Conservation (phyloP, 352 stramenopile genomes). For the Elongisporangium prolatum region DNA sequence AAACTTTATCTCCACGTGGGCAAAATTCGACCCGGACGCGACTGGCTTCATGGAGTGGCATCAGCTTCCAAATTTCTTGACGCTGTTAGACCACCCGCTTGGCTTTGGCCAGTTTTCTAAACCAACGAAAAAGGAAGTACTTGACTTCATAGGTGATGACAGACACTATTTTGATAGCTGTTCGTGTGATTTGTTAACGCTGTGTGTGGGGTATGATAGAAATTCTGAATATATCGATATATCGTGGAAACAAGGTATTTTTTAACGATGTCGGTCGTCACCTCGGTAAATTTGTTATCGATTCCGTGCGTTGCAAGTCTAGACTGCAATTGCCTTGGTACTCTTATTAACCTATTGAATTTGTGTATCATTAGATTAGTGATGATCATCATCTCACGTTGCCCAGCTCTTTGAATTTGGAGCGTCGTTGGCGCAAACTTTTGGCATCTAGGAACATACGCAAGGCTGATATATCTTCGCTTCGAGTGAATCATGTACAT, state of each 20-base stretch:
- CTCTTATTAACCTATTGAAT: not conserved
- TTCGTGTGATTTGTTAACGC: not conserved
- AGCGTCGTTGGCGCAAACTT: slow-evolving; percentile 56
- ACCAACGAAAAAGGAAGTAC: slow-evolving; percentile 36
- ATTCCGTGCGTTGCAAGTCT: slow-evolving; percentile 23
- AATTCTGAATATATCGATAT: slow-evolving; percentile 49
- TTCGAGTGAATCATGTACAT: slow-evolving; percentile 52
- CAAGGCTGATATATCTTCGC: slow-evolving; percentile 41
- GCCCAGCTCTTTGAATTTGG: slow-evolving; percentile 43
- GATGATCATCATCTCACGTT: slow-evolving; percentile 7
- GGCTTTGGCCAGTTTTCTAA: slow-evolving; percentile 41
- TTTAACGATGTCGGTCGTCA: slow-evolving; percentile 57
- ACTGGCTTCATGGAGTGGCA: slow-evolving; percentile 79
- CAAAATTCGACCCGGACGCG: slow-evolving; percentile 75
- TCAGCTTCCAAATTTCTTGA: slow-evolving; percentile 54
- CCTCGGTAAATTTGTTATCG: slow-evolving; percentile 55
- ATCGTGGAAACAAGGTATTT: slow-evolving; percentile 56
- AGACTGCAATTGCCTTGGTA: not conserved
- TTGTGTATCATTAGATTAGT: not conserved
- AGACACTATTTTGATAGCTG: slow-evolving; percentile 4
- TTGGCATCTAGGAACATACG: slow-evolving; percentile 40
- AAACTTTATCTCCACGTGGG: slow-evolving; percentile 73
- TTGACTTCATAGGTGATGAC: slow-evolving; percentile 37
- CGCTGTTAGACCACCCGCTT: slow-evolving; percentile 58
- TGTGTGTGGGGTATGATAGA: slow-evolving; percentile 13